Evolutionary conservation across 2,329 filamentous ascomycete species (phyloP).

Genomic region (Lojkania enalia): DNA sequence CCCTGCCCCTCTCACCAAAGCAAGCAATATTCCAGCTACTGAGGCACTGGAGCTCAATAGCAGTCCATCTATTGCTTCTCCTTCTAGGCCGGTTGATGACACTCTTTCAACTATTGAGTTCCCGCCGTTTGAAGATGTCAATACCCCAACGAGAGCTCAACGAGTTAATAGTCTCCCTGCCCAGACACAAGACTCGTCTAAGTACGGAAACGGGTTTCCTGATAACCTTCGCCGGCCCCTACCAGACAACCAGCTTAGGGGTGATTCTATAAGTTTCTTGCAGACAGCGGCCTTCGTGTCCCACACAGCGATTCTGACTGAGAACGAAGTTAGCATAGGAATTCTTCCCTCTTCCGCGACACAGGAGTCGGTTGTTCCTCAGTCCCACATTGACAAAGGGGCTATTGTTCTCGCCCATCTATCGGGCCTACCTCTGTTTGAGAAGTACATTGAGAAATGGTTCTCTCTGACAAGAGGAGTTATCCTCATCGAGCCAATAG

Average conservation of each 20-base stretch:
- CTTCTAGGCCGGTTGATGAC: constrained; percentile 1
- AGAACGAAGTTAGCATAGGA: constrained; percentile 32
- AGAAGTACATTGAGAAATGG: constrained; percentile 38
- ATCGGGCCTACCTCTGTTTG: constrained; percentile 27
- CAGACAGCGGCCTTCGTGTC: constrained; percentile 25
- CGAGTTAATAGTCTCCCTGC: constrained; percentile 22
- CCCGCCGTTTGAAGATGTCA: constrained; percentile 6
- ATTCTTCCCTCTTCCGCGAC: constrained; percentile 15
- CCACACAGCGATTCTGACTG: constrained; percentile 32
- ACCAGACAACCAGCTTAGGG: constrained; percentile 11
- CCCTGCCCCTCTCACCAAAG: constrained; percentile 40
- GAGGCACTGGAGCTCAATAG: constrained; percentile 11
- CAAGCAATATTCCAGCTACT: constrained; percentile 17
- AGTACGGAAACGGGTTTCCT: constrained; percentile 12
- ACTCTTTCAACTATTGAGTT: constrained; percentile 6
- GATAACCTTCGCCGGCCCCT: constrained; percentile 23
- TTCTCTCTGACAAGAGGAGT: constrained; percentile 36
- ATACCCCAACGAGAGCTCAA: constrained; percentile 8
- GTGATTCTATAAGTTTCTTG: constrained; percentile 16
- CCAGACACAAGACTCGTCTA: constrained; percentile 8
- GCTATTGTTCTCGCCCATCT: constrained; percentile 31
- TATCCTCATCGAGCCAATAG: constrained; percentile 41
- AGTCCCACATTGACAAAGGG: constrained; percentile 32
- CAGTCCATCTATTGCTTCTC: constrained; percentile 13
- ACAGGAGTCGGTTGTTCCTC: constrained; percentile 13